Conservation (phyloP, 2,329 filamentous ascomycete genomes). For the Paracamarosporium sp. region DNA sequence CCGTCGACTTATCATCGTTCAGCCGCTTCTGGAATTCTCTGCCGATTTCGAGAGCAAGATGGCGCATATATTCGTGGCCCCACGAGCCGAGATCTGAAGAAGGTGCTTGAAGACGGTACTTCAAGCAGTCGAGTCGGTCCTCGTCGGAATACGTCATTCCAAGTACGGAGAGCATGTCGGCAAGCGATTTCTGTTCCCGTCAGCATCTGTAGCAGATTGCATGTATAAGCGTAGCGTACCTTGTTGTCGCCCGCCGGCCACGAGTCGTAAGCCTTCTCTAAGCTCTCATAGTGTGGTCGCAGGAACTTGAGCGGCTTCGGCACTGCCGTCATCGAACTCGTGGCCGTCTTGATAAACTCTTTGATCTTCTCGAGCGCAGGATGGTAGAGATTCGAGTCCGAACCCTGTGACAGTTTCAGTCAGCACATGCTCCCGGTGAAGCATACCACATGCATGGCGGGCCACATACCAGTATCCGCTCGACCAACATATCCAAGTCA, state of each 20-base stretch:
- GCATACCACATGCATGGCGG: background rate
- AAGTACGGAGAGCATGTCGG: constrained; percentile 94
- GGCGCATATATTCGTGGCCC: constrained; percentile 98
- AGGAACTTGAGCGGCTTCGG: constrained; percentile 98
- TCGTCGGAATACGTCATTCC: constrained; percentile 99
- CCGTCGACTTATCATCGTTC: constrained; percentile 80
- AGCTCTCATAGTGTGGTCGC: constrained; percentile 90
- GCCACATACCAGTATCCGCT: constrained; percentile 78
- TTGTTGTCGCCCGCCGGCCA: constrained; percentile 88
- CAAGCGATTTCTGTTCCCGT: constrained; percentile 69
- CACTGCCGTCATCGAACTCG: constrained; percentile 98
- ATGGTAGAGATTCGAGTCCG: constrained; percentile 86
- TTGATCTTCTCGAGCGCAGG: constrained; percentile 95
- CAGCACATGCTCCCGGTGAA: constrained; percentile 28
- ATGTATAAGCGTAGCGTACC: constrained; percentile 52
- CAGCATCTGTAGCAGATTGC: constrained; percentile 14
- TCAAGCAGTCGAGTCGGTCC: constrained; percentile 92
- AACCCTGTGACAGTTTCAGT: constrained; percentile 66
- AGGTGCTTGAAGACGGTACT: constrained; percentile 89
- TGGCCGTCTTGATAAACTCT: constrained; percentile 97
- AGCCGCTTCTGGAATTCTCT: constrained; percentile 90
- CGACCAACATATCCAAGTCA: constrained; percentile 97
- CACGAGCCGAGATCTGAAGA: constrained; percentile 93
- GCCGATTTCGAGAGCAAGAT: constrained; percentile 93
- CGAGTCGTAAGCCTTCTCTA: constrained; percentile 86